Base-by-base conservation (phyloP, 345 rosid genomes). In the Gossypium rotundifolium region DNA sequence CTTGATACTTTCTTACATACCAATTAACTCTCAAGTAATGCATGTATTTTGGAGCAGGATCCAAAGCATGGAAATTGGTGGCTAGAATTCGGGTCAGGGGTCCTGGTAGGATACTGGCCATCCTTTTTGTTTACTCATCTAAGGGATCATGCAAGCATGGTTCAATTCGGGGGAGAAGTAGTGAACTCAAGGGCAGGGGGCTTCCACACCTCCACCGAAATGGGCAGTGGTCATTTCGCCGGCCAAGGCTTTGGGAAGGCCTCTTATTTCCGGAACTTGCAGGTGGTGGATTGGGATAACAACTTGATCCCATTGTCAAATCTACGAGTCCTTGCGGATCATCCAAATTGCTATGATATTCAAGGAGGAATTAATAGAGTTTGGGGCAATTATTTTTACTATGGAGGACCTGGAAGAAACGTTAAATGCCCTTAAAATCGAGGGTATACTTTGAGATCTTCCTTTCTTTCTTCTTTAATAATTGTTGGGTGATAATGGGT, bases 11-110 rank as follows among this genome's bases (percentile, higher is more conserved):
- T 53, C 18, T 53, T 17, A 33, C 40, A 33, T 33, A 33, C 40
- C 2, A 16, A 7, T 53, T 17, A 20, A 55, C 27, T 55, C 27
- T 55, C 4, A 3, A 55, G 7, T 5, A 33, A 33, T 33, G 40
- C 60, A 55, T 9, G 25, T 11, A 14, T 22, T 17, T 14, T 48
- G 13, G 40, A 77, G 72, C 63, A 94, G 99, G 99, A 95, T 86
- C 99, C 99, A 64, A 95, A 95, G 85, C 99, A 93, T 74, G 99
- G 99, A 29, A 88, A 95, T 73, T 95, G 99, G 99, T 95, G 99
- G 99, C 85, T 95, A 51, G 93, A 95, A 83, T 93, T 95, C 78
- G 99, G 98, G 75, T 84, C 92, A 0, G 99, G 99, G 48, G 73
- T 89, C 6, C 79, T 95, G 40, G 98, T 95, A 0, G 99, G 99